A percentile compares a stretch with the other conserved stretches of the same genome.
These are phyloP conservation scores for Shiraia sp. DNA, from an alignment of 2,329 filamentous ascomycete genomes.

Conservation along the genomic window DNA sequence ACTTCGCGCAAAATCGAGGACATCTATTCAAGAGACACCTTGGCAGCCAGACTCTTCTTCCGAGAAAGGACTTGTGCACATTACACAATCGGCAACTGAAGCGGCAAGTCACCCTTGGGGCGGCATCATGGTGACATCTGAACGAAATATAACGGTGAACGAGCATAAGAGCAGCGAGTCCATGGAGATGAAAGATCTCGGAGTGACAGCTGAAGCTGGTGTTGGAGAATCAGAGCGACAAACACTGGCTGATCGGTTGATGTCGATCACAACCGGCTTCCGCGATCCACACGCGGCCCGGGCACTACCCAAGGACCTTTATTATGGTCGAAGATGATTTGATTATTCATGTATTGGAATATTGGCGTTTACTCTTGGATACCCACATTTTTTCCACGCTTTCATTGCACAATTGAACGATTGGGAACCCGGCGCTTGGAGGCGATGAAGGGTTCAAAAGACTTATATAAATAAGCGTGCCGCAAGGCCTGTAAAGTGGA, in stretches of 20 bases:
- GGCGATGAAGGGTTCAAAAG: no score
- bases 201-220: constrained; percentile 35
- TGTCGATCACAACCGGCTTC: constrained; percentile 37
- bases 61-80: constrained; percentile 33
- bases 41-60: constrained; percentile 33
- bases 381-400: no score
- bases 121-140: constrained; percentile 46
- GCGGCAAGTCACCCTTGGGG: constrained; percentile 32
- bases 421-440: no score
- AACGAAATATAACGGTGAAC: constrained; percentile 38
- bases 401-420: no score
- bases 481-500: no score
- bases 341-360: no score
- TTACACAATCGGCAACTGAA: constrained; percentile 5
- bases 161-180: constrained; percentile 22
- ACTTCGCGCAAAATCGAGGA: constrained; percentile 13
- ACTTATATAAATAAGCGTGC: no score
- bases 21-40: constrained; percentile 11
- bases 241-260: constrained; percentile 46
- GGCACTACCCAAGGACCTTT: constrained; percentile 12
- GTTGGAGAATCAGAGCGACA: constrained; percentile 46
- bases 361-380: no score
- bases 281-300: constrained; percentile 27
- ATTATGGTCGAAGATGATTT: constrained; percentile 14
- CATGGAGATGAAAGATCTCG: constrained; percentile 39